Evolutionary conservation across 2,329 filamentous ascomycete genomes (phyloP).

Genomic region (Aspergillus pseudonomiae): DNA sequence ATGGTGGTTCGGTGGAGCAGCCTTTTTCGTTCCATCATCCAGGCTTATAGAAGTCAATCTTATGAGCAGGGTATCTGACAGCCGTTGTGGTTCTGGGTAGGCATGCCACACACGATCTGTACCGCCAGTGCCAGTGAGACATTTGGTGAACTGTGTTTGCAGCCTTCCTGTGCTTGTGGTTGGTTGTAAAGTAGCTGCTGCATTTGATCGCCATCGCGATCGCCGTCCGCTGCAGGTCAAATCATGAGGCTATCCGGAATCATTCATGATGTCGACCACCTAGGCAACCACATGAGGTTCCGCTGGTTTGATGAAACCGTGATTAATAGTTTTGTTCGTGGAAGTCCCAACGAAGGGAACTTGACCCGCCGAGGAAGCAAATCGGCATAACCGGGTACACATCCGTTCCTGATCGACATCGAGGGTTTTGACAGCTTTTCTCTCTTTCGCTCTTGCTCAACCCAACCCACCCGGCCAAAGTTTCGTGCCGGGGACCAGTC

Average conservation of each 20-base stretch:
- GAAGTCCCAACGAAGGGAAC: neutral
- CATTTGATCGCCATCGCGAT: neutral
- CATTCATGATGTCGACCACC: neutral
- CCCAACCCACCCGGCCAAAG: slow-evolving; percentile 2
- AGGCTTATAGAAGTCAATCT: neutral
- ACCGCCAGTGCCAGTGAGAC: neutral
- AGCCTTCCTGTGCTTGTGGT: neutral
- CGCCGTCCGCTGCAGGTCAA: neutral
- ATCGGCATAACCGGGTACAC: slow-evolving; percentile 11
- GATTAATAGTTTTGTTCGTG: neutral
- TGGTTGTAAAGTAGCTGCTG: neutral
- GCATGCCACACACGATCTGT: neutral
- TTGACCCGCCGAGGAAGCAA: slow-evolving; percentile 5
- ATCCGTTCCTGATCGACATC: slow-evolving; percentile 18
- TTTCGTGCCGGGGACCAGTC: slow-evolving; percentile 1
- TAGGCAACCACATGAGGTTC: neutral
- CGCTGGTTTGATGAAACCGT: neutral
- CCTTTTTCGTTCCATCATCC: neutral
- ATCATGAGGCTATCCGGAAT: neutral
- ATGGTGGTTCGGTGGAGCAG: neutral
- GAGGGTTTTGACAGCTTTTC: slow-evolving; percentile 17
- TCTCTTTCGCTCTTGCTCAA: neutral
- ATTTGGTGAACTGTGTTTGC: neutral
- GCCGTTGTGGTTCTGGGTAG: slow-evolving; percentile 2
- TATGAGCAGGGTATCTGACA: slow-evolving; percentile 3